Percentiles rank a stretch among this genome's conserved stretches.
These are phyloP conservation scores for Ceratocystis colombiana DNA, from an alignment of 2,329 filamentous ascomycete genomes.

Conservation along the genomic window DNA sequence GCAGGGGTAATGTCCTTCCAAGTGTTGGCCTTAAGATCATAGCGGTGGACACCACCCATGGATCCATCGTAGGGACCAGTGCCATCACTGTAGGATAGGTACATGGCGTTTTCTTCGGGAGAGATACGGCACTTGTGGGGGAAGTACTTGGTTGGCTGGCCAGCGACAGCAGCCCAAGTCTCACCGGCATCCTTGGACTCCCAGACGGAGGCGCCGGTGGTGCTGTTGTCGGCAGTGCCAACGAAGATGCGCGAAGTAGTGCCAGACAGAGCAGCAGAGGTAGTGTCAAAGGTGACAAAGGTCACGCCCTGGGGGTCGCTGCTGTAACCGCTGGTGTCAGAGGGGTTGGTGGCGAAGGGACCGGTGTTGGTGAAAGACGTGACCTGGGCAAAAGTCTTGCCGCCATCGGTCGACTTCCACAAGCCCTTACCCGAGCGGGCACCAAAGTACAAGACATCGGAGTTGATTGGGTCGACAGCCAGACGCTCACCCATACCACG, in stretches of 20 bases:
- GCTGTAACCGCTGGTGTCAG: constrained; percentile 38
- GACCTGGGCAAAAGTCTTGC: constrained; percentile 45
- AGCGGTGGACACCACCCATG: constrained; percentile 44
- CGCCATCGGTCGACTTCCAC: constrained; percentile 48
- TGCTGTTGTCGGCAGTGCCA: constrained; percentile 44
- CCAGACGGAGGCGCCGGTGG: constrained; percentile 40
- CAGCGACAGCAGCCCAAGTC: constrained; percentile 43
- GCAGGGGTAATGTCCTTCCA: constrained; percentile 51
- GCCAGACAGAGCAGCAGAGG: constrained; percentile 37
- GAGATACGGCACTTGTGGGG: constrained; percentile 46
- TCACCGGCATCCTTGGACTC: constrained; percentile 44
- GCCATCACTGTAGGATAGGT: constrained; percentile 46
- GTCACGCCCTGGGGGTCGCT: constrained; percentile 40
- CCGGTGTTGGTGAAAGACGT: constrained; percentile 43
- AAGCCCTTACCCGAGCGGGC: constrained; percentile 49
- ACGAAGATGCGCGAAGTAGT: constrained; percentile 49
- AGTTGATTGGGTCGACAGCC: constrained; percentile 48
- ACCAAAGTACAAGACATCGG: constrained; percentile 48
- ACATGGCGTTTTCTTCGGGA: constrained; percentile 43
- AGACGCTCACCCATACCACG: constrained; percentile 50
- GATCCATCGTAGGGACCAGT: constrained; percentile 49
- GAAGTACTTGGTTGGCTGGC: constrained; percentile 43
- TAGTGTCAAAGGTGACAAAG: constrained; percentile 48
- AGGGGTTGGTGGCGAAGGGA: constrained; percentile 39
- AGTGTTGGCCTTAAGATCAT: constrained; percentile 39